Evolutionary conservation across 306 rosid genomes (phyloP).

Genomic region (Fragaria nilgerrensis): DNA sequence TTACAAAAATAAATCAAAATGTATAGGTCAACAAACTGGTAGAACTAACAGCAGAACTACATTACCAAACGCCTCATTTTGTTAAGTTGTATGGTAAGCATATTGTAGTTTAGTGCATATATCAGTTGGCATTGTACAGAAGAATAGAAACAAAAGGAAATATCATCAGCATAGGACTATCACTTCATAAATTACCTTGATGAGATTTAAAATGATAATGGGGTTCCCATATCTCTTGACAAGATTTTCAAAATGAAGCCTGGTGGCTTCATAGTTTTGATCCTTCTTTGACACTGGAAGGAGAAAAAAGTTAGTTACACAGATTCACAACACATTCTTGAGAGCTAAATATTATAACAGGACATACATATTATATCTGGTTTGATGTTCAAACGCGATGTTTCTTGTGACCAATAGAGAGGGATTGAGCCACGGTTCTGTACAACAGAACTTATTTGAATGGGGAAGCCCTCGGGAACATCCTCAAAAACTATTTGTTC

Average conservation of each 20-base stretch:
- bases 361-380: constrained; percentile 89
- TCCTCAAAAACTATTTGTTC: constrained; percentile 86
- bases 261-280: constrained; percentile 68
- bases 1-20: neutral
- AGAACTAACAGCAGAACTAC: neutral
- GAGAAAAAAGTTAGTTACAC: constrained; percentile 29
- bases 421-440: constrained; percentile 98
- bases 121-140: neutral
- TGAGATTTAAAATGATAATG: constrained; percentile 84
- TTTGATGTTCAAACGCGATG: constrained; percentile 86
- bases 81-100: neutral
- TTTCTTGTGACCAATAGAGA: constrained; percentile 97
- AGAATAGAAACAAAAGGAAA: neutral
- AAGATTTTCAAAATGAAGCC: constrained; percentile 96
- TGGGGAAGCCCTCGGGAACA: constrained; percentile 57
- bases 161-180: neutral
- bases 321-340: constrained; percentile 2
- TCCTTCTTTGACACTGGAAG: constrained; percentile 76
- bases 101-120: neutral
- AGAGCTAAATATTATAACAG: constrained; percentile 12
- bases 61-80: neutral
- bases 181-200: constrained; percentile 56
- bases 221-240: constrained; percentile 89
- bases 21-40: neutral
- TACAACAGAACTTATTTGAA: constrained; percentile 86